phyloP scores from a whole-genome alignment of 202 grass and related monocot species.

The Panicum virgatum region DNA sequence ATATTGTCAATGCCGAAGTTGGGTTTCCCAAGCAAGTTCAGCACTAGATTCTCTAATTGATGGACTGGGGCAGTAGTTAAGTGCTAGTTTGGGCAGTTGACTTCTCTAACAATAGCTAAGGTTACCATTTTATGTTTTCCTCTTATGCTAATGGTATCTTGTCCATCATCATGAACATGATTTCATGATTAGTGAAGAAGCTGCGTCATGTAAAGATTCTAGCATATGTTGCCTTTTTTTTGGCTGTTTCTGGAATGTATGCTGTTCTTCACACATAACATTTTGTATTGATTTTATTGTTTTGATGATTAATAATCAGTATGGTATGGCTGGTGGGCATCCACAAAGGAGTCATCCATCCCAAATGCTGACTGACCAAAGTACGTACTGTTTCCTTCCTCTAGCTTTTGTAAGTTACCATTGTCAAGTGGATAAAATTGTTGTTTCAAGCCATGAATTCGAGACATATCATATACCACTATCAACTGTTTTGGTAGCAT shows the following conservation, averaged over 20 bases:
- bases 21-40: slow-evolving; percentile 19
- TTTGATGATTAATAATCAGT: slow-evolving; percentile 56
- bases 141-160: not conserved
- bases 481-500: slow-evolving; percentile 10
- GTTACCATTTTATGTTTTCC: not conserved
- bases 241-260: not conserved
- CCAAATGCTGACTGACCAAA: slow-evolving; percentile 87
- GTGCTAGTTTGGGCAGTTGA: not conserved
- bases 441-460: not conserved
- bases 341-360: slow-evolving; percentile 84
- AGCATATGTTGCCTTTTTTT: not conserved
- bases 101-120: not conserved
- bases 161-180: not conserved
- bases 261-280: slow-evolving; percentile 1
- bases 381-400: slow-evolving; percentile 49
- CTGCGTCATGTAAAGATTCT: slow-evolving; percentile 2
- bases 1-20: not conserved
- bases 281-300: slow-evolving; percentile 13
- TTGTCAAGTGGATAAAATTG: slow-evolving; percentile 4
- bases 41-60: not conserved
- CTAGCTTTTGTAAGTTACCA: not conserved
- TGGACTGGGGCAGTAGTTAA: not conserved
- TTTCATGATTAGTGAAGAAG: not conserved
- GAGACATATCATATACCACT: not conserved
- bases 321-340: slow-evolving; percentile 66